A percentile compares a stretch with the other conserved stretches of the same genome.
Evolutionary conservation across 2,329 filamentous ascomycete species (phyloP).

Genomic region (Aspergillus pseudoviridinutans): DNA sequence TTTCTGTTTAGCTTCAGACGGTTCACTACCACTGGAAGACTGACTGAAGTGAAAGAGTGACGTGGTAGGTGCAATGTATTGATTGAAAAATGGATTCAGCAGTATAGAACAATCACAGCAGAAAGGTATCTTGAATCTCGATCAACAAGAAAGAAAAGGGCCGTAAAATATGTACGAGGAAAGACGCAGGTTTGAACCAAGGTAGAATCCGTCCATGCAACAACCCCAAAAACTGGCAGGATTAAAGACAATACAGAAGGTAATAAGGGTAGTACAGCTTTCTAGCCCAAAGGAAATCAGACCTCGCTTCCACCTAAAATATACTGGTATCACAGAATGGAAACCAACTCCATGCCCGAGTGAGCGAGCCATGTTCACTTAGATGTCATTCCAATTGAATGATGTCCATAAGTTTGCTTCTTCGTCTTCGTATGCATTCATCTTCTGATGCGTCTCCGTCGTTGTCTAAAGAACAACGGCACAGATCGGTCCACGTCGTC

Average conservation of each 20-base stretch:
- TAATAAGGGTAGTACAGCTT: background rate
- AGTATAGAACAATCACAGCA: background rate
- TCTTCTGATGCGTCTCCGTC: background rate
- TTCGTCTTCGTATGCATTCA: background rate
- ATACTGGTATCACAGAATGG: constrained; percentile 3
- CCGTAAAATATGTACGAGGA: constrained; percentile 1
- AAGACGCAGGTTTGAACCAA: background rate
- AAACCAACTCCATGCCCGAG: constrained; percentile 4
- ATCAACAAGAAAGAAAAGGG: background rate
- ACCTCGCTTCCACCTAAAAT: background rate
- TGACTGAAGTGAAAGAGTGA: background rate
- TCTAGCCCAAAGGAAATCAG: background rate
- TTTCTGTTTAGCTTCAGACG: background rate
- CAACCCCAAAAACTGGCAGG: background rate
- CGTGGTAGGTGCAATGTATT: background rate
- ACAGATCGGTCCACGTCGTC: background rate
- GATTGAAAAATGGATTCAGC: background rate
- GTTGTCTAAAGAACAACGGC: background rate
- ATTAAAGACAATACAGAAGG: background rate
- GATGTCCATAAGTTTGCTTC: background rate
- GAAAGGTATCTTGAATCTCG: background rate
- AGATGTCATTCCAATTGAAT: background rate
- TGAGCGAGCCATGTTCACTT: background rate
- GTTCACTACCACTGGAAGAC: background rate
- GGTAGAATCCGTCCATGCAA: background rate